These are phyloP conservation scores for Tolypocladium amazonense DNA, from an alignment of 2,329 filamentous ascomycete genomes.

Conservation along the genomic window DNA sequence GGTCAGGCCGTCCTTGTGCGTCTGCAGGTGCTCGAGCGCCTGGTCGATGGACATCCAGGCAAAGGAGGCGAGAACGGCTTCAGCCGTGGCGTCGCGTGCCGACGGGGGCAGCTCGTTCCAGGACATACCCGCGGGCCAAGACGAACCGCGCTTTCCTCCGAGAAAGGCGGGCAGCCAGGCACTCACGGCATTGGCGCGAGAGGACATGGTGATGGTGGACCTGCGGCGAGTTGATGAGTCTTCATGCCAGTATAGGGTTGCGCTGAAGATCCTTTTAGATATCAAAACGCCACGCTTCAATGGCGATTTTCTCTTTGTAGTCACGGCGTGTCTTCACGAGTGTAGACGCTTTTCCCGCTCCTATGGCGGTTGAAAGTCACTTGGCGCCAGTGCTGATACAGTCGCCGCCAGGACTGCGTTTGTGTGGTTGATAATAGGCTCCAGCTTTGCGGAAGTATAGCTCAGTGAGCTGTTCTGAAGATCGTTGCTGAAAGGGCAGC, in stretches of 20 bases:
- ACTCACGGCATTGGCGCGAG: constrained; percentile 1
- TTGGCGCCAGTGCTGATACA: constrained; percentile 2
- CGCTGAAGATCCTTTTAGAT: not conserved
- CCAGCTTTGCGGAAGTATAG: constrained; percentile 8
- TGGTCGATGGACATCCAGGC: constrained; percentile 8
- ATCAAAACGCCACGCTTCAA: not conserved
- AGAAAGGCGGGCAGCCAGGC: not conserved
- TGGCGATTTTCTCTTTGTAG: not conserved
- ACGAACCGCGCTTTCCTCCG: not conserved
- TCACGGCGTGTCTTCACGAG: no score
- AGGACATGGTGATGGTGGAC: constrained; percentile 1
- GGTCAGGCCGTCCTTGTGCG: constrained; percentile 10
- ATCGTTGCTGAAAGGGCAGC: not conserved
- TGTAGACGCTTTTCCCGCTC: not conserved
- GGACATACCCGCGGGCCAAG: constrained; percentile 2
- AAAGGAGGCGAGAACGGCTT: constrained; percentile 10
- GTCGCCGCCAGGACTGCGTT: constrained; percentile 9
- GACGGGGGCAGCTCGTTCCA: constrained; percentile 4
- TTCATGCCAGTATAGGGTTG: constrained; percentile 6
- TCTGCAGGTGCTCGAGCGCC: constrained; percentile 10
- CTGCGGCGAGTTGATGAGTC: not conserved
- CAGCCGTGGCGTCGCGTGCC: constrained; percentile 7
- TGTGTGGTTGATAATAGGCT: constrained; percentile 1
- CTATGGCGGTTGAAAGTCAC: constrained; percentile 7
- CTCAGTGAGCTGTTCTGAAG: constrained; percentile 5